Percentiles rank a stretch among this genome's conserved stretches.
Evolutionary conservation across 441 rosid species (phyloP).

Genomic region (Arabidopsis lyrata): DNA sequence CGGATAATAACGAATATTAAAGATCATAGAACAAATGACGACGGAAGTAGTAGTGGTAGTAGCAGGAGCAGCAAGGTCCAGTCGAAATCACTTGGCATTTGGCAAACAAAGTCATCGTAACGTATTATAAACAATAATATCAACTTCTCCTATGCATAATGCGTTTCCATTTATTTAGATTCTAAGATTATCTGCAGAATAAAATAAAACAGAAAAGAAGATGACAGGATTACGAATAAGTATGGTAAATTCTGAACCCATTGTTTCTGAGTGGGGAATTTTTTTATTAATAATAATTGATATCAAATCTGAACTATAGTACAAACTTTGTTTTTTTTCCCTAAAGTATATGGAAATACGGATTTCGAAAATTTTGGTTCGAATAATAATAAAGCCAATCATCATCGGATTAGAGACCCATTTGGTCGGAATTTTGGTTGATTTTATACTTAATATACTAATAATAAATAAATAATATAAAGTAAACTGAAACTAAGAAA

Average conservation of each 20-base stretch:
- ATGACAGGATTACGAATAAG: slow-evolving; percentile 32
- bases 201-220: background rate
- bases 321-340: background rate
- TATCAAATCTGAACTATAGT: background rate
- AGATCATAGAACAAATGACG: background rate
- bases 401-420: background rate
- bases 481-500: too few species aligned
- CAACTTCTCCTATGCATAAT: slow-evolving; percentile 13
- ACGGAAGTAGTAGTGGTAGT: slow-evolving; percentile 9
- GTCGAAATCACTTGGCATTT: slow-evolving; percentile 21
- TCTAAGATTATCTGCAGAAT: slow-evolving; percentile 28
- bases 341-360: background rate
- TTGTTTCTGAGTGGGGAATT: slow-evolving; percentile 32
- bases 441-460: background rate
- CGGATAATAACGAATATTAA: slow-evolving; percentile 27
- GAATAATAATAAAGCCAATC: background rate
- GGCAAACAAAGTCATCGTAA: slow-evolving; percentile 3
- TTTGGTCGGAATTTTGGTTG: background rate
- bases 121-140: background rate
- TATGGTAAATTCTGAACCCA: slow-evolving; percentile 26
- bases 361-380: background rate
- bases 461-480: too few species aligned
- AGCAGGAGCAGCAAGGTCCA: slow-evolving; percentile 2
- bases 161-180: slow-evolving; percentile 2
- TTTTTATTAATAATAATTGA: background rate